Evolutionary conservation across 106 monocot genomes (phyloP).

Genomic region (Triglochin maritima): DNA sequence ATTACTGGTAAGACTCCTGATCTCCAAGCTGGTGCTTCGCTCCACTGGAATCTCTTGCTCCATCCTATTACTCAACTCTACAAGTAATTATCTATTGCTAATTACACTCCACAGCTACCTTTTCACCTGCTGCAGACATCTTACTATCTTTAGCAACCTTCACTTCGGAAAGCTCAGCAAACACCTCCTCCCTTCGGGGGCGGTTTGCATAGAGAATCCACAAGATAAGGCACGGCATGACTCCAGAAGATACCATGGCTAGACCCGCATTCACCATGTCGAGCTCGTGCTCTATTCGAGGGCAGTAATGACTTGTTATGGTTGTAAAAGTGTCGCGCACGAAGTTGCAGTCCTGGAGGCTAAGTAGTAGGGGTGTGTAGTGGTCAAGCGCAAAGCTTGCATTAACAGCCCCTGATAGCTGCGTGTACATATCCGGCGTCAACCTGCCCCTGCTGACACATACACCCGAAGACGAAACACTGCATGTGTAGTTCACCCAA

Average conservation of each 20-base stretch:
- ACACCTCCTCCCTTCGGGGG: slow-evolving; percentile 71
- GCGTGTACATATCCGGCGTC: slow-evolving; percentile 38
- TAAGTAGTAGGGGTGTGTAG: slow-evolving; percentile 51
- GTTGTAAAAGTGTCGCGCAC: slow-evolving; percentile 49
- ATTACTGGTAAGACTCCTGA: not conserved
- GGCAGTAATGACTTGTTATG: slow-evolving; percentile 40
- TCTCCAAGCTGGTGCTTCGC: slow-evolving; percentile 1
- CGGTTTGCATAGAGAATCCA: slow-evolving; percentile 59
- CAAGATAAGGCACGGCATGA: slow-evolving; percentile 50
- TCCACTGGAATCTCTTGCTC: not conserved
- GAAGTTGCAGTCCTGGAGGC: slow-evolving; percentile 60
- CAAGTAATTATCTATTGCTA: not conserved
- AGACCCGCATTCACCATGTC: slow-evolving; percentile 41
- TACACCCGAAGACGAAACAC: slow-evolving; percentile 30
- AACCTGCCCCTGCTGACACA: slow-evolving; percentile 42
- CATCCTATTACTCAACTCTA: not conserved
- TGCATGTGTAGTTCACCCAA: slow-evolving; percentile 56
- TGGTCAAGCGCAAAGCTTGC: slow-evolving; percentile 65
- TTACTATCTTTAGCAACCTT: slow-evolving; percentile 4
- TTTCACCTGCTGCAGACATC: not conserved
- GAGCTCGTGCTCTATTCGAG: slow-evolving; percentile 31
- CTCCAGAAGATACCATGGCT: slow-evolving; percentile 37
- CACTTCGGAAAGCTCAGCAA: slow-evolving; percentile 15
- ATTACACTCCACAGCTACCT: not conserved
- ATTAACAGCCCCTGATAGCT: slow-evolving; percentile 47